Base-by-base conservation (phyloP, 129 eudicot genomes). In the Oenanthe sinensis region DNA sequence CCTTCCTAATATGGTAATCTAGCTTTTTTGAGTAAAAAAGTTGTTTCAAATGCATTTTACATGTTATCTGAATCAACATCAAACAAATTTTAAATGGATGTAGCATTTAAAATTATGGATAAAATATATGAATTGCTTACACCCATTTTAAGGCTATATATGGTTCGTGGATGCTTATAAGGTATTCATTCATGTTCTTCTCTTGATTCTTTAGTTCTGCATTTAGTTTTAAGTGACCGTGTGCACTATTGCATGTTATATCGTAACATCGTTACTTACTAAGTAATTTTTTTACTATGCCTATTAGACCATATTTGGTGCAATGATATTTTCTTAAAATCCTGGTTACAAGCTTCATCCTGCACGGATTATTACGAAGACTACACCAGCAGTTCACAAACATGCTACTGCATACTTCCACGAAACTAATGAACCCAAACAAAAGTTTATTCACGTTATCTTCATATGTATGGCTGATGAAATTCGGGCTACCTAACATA, bases 1-100 rank as follows among this genome's bases (percentile, higher is more conserved):
- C 75, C 78, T 83, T 45, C 86, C 86, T 30, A 83, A 79, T 74
- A 82, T 77, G 48, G 82, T 83, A 79, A 79, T 63, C 69, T 78
- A 62, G 28, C 44, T 54, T 19, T 39, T 70, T 37, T 17, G 24
- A 14, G 20, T 70, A 2, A 11, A 0, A 19, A 39, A 37, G 13
- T 70, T 70, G 26, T 36, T 37, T 33, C 33, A n/a, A 75, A 50
- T 50, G 33, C 37, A 24, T 52, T 36, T 36, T 50, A 58, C 33
- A 33, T 75, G n/a, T 26, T 3, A 49, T 28, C 22, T 46, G 28
- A 24, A 11, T 44, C 3, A 1, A 30, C 39, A 36, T 33, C 58
- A 33, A 75, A 20, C 40, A 5, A 48, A 15, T 36, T 14, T 16
- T 42, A 37, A 40, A 6, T n/a, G 54, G 76, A 26, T 72, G 15